Evolutionary conservation across 2,329 filamentous ascomycete genomes (phyloP), one percentile per base, ranked within the genome.

Genomic region (Pyricularia pennisetigena): DNA sequence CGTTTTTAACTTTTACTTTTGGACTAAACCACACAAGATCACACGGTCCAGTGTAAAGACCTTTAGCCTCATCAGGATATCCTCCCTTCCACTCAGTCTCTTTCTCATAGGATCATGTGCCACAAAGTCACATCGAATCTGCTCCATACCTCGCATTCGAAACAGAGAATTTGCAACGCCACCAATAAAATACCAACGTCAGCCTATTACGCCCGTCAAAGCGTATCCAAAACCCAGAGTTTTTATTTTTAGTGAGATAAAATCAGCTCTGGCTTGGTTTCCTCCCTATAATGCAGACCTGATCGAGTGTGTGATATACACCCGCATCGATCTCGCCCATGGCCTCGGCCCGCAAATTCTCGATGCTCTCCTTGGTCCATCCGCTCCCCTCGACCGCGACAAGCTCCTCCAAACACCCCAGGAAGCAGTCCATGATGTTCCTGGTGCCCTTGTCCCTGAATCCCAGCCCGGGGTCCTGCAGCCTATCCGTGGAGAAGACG

Each of bases 301-400:
- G 70, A 63, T 71, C 67, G 24, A 72, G 67, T 4, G 70, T 71
- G 66, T 71, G 70, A 69, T 72, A 71, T 23, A 72, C 69, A 20
- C 71, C 70, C 3, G 26, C 10, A 8, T 70, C 70, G 68, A 72
- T 66, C 64, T 71, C 70, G 26, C 20, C 29, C 69, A 67, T 68
- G 14, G 66, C 70, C 64, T 69, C 66, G 29, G 5, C 64, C 32
- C 65, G 67, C 41, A 69, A 20, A 63, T 24, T 64, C 64, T 67
- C 65, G 64, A 70, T 66, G 66, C 68, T 66, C 68, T 70, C 68
- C 35, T 41, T 67, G 8, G 59, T 70, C 71, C 70, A 68, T 12
- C 68, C 70, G 26, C 69, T 67, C 14, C 66, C 68, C 66, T 69
- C 69, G 7, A 64, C 59, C 63, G 67, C 67, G 2, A 69, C 69